These are phyloP conservation scores for Pythium sukuiense DNA, from an alignment of 352 stramenopile genomes.

Conservation along the genomic window DNA sequence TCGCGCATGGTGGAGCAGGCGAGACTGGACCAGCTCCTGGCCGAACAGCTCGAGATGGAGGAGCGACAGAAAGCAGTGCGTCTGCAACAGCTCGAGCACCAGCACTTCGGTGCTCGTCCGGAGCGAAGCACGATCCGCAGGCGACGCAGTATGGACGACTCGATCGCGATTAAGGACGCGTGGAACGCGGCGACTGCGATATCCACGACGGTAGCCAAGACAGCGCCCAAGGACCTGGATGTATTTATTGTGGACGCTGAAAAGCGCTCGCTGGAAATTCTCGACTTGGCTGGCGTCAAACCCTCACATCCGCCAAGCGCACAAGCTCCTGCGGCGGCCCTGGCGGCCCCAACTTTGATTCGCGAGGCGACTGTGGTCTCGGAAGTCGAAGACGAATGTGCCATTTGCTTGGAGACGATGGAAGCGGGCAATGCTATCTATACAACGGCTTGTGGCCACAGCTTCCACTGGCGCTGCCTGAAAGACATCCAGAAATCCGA, in stretches of 20 bases:
- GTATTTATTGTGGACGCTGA: conserved; percentile 61
- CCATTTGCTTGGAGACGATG: conserved; percentile 84
- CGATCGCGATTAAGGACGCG: conserved; percentile 1
- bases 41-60: conserved; percentile 41
- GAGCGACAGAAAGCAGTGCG: conserved; percentile 40
- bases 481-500: conserved; percentile 83
- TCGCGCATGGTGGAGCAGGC: conserved; percentile 51
- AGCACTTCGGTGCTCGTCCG: conserved; percentile 55
- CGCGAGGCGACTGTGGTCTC: conserved; percentile 49
- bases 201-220: conserved; percentile 29
- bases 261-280: conserved; percentile 49
- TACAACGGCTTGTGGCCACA: conserved; percentile 81
- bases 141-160: conserved; percentile 57
- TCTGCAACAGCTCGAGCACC: conserved; percentile 51
- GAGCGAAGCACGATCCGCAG: conserved; percentile 43
- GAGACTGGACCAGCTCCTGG: conserved; percentile 50
- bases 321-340: conserved; percentile 18
- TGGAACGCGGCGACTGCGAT: conserved; percentile 8
- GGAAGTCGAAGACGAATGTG: conserved; percentile 71
- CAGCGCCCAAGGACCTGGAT: conserved; percentile 40
- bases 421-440: conserved; percentile 80
- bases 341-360: conserved; percentile 15
- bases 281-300: conserved; percentile 29
- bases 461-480: conserved; percentile 84
- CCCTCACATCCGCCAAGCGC: conserved; percentile 4